Base-by-base conservation (phyloP, 495 filamentous ascomycete genomes). In the Hypoxylon subgilvum region DNA sequence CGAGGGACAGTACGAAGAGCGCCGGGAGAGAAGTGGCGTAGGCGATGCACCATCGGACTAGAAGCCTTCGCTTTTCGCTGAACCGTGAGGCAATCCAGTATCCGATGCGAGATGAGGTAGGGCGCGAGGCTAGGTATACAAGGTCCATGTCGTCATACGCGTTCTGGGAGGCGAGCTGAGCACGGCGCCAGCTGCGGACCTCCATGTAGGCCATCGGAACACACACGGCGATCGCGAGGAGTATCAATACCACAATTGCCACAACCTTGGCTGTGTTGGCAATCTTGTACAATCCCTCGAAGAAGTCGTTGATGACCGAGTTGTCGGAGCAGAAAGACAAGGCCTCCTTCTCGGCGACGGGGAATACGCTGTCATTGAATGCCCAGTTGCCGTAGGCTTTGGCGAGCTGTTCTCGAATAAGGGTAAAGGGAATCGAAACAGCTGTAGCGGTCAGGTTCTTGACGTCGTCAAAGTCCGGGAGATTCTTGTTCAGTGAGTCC, bases 271-370 rank as follows among this genome's bases (percentile, higher is more conserved):
- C 88, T 0, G 75, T 81, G 30, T 75, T 56, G 0, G 82, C 77
- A 6, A 90, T 79, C 9, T 82, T 72, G 17, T 81, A 78, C 0
- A 96, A 78, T 1, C 76, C 78, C 18, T 86, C 76, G 72, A 98
- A 98, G 81, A 97, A 97, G 55, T 87, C 80, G 69, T 88, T 85
- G 79, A 98, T 90, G 16, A 82, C 85, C 47, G 87, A 82, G 75
- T 93, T 90, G 72, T 87, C 81, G 25, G 90, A 87, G 76, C 94
- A 98, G 77, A 98, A 98, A 6, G 82, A 86, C 30, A 98, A 75
- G 14, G 84, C 74, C 67, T 93, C 79, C 72, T 95, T 96, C 56
- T 84, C 61, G 0, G 95, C 90, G 6, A 96, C 77, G 0, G 91
- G 89, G 52, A 98, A 88, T 3, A 88, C 66, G 9, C 81, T 82